Evolutionary conservation across 176 grass and related monocot species (phyloP).

Genomic region (bread wheat (Triticum aestivum)): IWGSC_CS_RefSeq_v2.1 NC_057802.1:325177702-325178201

Average conservation of each 20-base stretch:
- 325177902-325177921: neutral
- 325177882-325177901: neutral
- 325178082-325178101: neutral
- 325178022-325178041: neutral
- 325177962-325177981: neutral
- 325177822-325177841: neutral
- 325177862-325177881: neutral
- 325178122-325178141: neutral
- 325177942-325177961: neutral
- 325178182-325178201: neutral
- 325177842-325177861: neutral
- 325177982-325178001: neutral
- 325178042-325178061: neutral
- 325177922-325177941: too few species aligned
- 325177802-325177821: neutral
- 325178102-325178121: neutral
- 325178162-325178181: neutral
- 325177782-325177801: too few species aligned
- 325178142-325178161: neutral
- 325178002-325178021: neutral
- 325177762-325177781: too few species aligned
- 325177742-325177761: conserved; percentile 8
- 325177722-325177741: neutral
- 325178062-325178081: neutral
- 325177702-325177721: neutral